Percentiles rank a stretch among this genome's conserved stretches.
These are phyloP conservation scores for Thielaviopsis populi DNA, from an alignment of 2,329 filamentous ascomycete species.

Conservation along the genomic window DNA sequence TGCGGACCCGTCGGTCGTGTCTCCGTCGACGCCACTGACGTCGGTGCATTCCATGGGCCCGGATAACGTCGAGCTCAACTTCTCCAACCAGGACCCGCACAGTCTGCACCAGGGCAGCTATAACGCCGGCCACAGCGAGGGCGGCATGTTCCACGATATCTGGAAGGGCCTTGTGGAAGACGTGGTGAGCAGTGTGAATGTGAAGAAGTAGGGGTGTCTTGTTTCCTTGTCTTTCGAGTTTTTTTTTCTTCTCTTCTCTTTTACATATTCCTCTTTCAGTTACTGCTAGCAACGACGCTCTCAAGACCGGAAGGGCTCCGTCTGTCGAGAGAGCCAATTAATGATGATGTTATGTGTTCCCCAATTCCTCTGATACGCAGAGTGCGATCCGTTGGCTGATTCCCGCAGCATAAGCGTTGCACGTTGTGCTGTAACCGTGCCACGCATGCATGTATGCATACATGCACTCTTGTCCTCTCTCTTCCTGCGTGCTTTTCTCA, in stretches of 20 bases:
- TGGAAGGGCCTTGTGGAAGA: constrained; percentile 45
- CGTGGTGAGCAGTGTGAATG: constrained; percentile 20
- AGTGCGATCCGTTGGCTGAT: neutral
- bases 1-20: constrained; percentile 37
- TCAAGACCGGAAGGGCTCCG: constrained; percentile 10
- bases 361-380: neutral
- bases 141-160: constrained; percentile 38
- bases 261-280: neutral
- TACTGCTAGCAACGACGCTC: neutral
- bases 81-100: constrained; percentile 27
- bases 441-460: neutral
- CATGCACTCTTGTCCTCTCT: too few species aligned
- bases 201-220: neutral
- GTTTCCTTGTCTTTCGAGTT: neutral
- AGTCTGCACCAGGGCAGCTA: constrained; percentile 22
- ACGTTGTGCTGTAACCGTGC: neutral
- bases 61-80: constrained; percentile 41
- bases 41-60: constrained; percentile 44
- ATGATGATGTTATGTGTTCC: neutral
- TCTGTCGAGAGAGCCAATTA: neutral
- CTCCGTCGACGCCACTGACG: constrained; percentile 36
- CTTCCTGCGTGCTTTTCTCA: too few species aligned
- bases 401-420: neutral
- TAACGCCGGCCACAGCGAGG: constrained; percentile 17
- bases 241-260: neutral